Base-by-base conservation (phyloP, 192 early-diverging fungal species). In the Entomortierella lignicola region DNA sequence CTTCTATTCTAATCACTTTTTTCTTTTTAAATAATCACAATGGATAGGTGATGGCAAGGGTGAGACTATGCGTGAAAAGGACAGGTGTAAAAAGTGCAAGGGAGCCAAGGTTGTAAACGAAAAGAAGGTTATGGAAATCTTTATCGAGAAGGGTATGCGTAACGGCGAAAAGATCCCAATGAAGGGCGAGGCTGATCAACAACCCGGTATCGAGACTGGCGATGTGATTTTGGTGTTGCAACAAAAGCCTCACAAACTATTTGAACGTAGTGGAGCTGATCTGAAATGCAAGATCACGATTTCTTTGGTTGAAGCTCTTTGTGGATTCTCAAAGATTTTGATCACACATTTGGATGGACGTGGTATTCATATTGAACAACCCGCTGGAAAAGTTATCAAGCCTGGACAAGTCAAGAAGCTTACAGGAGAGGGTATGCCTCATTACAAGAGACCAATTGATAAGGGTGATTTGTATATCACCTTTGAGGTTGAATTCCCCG, bases 131-230 rank as follows among this genome's bases (percentile, higher is more conserved):
- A 89, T 99, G 50, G 96, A 97, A 66, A 89, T 99, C 60, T 89
- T 88, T 70, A 92, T 99, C 50, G 95, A 98, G 69, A 97, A 95
- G 80, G 98, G 98, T 32, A 97, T 97, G 95, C 73, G 64, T 31
- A 86, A 97, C 62, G 93, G 94, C 25, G 94, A 98, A 63, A 91
- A 90, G 82, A 96, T 99, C 61, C 86, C 89, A 6, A 94, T 99
- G 83, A 83, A 85, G 63, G 97, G 97, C 29, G 96, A 99, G 81
- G 98, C 92, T 56, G 98, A 99, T 82, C 97, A 99, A 77, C 88
- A 83, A 69, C 98, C 98, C 3, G 96, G 91, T 63, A 85, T 94
- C 55, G 90, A 94, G 32, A 91, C 98, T 23, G 95, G 93, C 31
- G 97, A 99, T 80, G 91, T 99, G 21, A 89, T 97, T 57, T 93